Conservation (phyloP, 306 rosid species). For the Lathyrus oleraceus region DNA sequence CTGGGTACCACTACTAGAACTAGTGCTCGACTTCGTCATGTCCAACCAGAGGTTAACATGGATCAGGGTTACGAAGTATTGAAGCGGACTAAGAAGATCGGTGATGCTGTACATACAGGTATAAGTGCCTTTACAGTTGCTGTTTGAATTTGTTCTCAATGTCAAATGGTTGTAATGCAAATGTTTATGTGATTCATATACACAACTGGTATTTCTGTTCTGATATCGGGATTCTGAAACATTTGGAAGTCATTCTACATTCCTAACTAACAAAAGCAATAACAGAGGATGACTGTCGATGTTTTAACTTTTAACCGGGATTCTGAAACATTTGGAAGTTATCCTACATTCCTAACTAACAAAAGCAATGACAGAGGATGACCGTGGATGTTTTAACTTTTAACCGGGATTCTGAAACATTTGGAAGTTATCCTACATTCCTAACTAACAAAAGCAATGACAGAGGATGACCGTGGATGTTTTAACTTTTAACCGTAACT, state of each 20-base stretch:
- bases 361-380: neutral
- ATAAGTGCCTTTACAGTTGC: slow-evolving; percentile 16
- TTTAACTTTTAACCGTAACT: neutral
- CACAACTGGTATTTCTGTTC: neutral
- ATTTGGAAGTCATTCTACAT: slow-evolving; percentile 2
- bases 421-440: slow-evolving; percentile 4
- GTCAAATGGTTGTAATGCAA: neutral
- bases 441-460: neutral
- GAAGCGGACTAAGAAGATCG: slow-evolving; percentile 65
- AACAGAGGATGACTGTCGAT: neutral
- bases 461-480: neutral
- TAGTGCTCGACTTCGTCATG: slow-evolving; percentile 92
- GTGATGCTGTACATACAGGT: slow-evolving; percentile 76
- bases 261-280: slow-evolving; percentile 1
- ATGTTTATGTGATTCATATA: slow-evolving; percentile 1
- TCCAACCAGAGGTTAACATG: slow-evolving; percentile 74
- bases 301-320: neutral
- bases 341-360: slow-evolving; percentile 2
- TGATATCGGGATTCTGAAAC: slow-evolving; percentile 20
- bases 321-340: slow-evolving; percentile 25
- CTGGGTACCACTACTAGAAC: slow-evolving; percentile 65
- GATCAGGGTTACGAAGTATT: slow-evolving; percentile 69
- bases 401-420: slow-evolving; percentile 19
- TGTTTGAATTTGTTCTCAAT: neutral
- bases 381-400: neutral